Base-by-base conservation (phyloP, 1,139 yeast genomes). In the Kurtzmaniella quercitrusa region DNA sequence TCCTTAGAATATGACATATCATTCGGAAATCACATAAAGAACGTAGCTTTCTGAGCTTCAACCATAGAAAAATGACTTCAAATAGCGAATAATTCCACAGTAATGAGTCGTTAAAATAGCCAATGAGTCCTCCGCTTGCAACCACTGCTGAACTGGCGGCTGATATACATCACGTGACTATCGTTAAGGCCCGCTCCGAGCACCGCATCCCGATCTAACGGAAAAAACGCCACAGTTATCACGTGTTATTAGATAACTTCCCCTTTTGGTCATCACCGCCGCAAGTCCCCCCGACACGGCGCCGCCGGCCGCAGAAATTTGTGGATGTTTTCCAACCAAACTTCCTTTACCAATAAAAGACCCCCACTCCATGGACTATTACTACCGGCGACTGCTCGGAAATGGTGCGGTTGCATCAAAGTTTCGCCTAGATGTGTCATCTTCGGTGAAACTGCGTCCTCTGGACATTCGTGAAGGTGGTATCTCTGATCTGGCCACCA, bases 391-490 rank as follows among this genome's bases (percentile, higher is more conserved):
- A 45, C 67, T 57, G 61, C 59, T 66, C 68, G 71, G 71, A 5
- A 65, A 67, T 48, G 74, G 74, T 20, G 56, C 71, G 18, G 52
- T 65, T 38, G 56, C 74, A 33, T 61, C 66, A 49, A 68, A 66
- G 50, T 68, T 68, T 53, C 57, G 69, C 14, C 50, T 66, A 37
- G 46, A 47, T 36, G 42, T 39, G 30, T 37, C 52, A 21, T 44
- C 52, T 4, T 45, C 45, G 23, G 50, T 59, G 9, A 59, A 54
- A 39, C 59, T 53, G 53, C 58, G 56, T 23, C 60, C 50, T 41
- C 55, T 60, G 18, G 52, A 54, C 42, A 41, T 55, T 36, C 48
- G 62, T 46, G 54, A 33, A 44, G 48, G 37, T 14, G n/a, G 26
- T 11, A 34, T 12, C 7, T 8, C 34, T 30, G 34, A 30, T 30